These are phyloP conservation scores for Reticulascus tulasneorum DNA, from an alignment of 2,329 filamentous ascomycete species.

Conservation along the genomic window DNA sequence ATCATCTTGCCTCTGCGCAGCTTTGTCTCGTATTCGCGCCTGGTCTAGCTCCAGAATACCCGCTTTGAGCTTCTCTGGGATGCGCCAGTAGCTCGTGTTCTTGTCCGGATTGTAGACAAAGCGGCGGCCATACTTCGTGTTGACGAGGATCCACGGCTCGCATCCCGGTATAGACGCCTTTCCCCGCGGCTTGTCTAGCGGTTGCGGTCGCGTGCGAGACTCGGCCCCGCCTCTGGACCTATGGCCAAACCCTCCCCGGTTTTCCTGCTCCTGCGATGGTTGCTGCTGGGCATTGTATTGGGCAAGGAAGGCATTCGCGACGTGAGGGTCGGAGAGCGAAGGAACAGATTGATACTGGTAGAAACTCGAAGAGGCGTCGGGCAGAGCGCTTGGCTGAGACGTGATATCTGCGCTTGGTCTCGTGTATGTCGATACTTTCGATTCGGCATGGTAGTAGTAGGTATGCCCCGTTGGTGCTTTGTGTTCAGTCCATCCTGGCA, in stretches of 20 bases:
- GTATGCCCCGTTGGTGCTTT: slow-evolving; percentile 81
- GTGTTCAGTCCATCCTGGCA: slow-evolving; percentile 87
- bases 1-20: slow-evolving; percentile 21
- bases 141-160: slow-evolving; percentile 87
- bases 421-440: slow-evolving; percentile 83
- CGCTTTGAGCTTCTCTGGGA: slow-evolving; percentile 80
- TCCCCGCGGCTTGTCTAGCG: slow-evolving; percentile 74
- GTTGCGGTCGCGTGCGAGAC: slow-evolving; percentile 61
- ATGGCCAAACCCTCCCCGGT: slow-evolving; percentile 38
- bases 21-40: slow-evolving; percentile 61
- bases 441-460: slow-evolving; percentile 82
- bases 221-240: slow-evolving; percentile 52
- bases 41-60: slow-evolving; percentile 72
- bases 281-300: slow-evolving; percentile 42
- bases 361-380: slow-evolving; percentile 31
- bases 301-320: slow-evolving; percentile 59
- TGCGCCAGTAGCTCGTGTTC: slow-evolving; percentile 90
- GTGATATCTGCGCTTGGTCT: slow-evolving; percentile 51
- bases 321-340: slow-evolving; percentile 48
- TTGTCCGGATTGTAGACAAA: slow-evolving; percentile 89
- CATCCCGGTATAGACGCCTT: slow-evolving; percentile 76
- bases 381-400: neutral
- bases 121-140: slow-evolving; percentile 81
- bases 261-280: slow-evolving; percentile 28
- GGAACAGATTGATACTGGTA: slow-evolving; percentile 37